Percentiles rank a stretch among this genome's conserved stretches.
These are phyloP conservation scores for Exophiala calicioides DNA, from an alignment of 2,329 filamentous ascomycete genomes.

Conservation along the genomic window DNA sequence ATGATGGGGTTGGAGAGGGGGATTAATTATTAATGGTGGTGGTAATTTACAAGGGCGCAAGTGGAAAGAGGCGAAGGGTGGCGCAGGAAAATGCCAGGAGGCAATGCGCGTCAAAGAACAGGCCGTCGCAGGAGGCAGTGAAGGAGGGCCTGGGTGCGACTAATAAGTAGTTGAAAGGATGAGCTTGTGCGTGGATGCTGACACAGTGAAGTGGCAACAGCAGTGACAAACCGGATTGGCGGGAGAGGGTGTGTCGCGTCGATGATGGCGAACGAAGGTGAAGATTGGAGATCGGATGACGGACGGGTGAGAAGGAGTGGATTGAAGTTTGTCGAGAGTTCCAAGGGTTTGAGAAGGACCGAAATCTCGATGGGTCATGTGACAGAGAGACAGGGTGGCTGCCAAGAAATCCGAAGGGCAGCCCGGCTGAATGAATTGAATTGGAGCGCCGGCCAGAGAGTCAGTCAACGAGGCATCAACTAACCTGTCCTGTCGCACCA, in stretches of 20 bases:
- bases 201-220: constrained; percentile 34
- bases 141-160: constrained; percentile 3
- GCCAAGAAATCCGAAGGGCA: constrained; percentile 4
- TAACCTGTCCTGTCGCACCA: constrained; percentile 7
- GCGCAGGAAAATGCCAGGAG: constrained; percentile 12
- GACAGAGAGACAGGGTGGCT: constrained; percentile 4
- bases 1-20: constrained; percentile 3
- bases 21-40: constrained; percentile 23
- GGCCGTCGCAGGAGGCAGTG: constrained; percentile 1
- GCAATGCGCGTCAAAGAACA: constrained; percentile 13
- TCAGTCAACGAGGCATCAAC: constrained; percentile 3
- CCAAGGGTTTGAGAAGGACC: neutral
- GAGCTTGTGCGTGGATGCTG: constrained; percentile 21
- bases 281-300: neutral
- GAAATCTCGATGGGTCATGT: constrained; percentile 22
- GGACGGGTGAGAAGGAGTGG: neutral
- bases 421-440: neutral
- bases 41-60: constrained; percentile 21
- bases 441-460: neutral
- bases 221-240: constrained; percentile 3
- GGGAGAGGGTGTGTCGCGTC: neutral
- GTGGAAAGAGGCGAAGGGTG: constrained; percentile 10
- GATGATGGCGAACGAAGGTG: constrained; percentile 6
- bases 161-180: constrained; percentile 17
- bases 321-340: neutral